Evolutionary conservation across 2,329 filamentous ascomycete genomes (phyloP), one percentile per base, ranked within the genome.

Genomic region (Sarocladium brachiariae): DNA sequence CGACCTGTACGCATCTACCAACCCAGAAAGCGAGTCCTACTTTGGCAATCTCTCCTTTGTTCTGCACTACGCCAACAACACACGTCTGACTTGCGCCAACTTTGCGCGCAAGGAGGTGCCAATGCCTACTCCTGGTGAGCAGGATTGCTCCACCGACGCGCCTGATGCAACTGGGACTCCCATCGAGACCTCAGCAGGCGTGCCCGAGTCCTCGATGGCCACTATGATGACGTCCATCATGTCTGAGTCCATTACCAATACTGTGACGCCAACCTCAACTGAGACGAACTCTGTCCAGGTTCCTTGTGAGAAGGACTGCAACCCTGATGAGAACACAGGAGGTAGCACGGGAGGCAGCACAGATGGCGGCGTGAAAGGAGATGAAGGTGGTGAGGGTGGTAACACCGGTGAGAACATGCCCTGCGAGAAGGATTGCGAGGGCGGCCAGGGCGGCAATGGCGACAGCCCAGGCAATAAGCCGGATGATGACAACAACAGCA

Each of bases 11-110:
- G 68, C 75, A n/a, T 80, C 81, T 3, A 75, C 81, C 27, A 59
- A 68, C 38, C 61, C 71, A 13, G 75, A 73, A 31, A 65, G 71
- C 35, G 71, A 70, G 6, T 70, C 77, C 48, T 87, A 81, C 70
- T 78, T 87, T 53, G 82, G 80, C 41, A 82, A 86, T 68, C 74
- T 78, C 53, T 83, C 79, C 53, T 65, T 87, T 52, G 81, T 84
- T 39, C 59, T 87, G 52, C 83, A 87, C 68, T 81, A 75, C 56
- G 70, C 70, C 58, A 83, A 84, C 70, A 79, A 73, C 65, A 84
- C 78, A 1, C 76, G 83, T 54, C 76, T 86, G 58, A 76, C 75
- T 8, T 86, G 83, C 60, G 82, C 80, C 65, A 83, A 82, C 71
- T 84, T 86, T 61, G 64, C 25, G 46, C 30, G 55, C 50, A 56